These are phyloP conservation scores for Xylaria scruposa DNA, from an alignment of 495 filamentous ascomycete species.

Conservation along the genomic window DNA sequence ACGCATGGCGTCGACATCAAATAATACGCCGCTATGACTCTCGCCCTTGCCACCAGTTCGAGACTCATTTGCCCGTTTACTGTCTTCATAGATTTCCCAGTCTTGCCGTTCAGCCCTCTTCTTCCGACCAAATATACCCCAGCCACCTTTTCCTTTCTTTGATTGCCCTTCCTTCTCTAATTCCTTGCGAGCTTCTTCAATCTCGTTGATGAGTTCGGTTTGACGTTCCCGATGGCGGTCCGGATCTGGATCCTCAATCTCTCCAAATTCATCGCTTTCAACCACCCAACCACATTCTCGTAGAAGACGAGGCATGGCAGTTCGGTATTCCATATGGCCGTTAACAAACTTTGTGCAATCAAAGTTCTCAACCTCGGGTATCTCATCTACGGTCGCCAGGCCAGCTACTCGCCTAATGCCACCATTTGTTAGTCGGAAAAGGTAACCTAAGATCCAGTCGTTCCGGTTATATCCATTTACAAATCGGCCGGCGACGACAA, in stretches of 20 bases:
- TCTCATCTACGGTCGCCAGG: conserved; percentile 77
- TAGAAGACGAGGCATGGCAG: conserved; percentile 86
- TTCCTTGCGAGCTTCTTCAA: conserved; percentile 90
- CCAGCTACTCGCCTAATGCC: conserved; percentile 92
- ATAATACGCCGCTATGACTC: conserved; percentile 71
- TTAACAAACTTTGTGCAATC: conserved; percentile 86
- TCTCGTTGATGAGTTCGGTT: conserved; percentile 91
- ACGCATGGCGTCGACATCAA: conserved; percentile 94
- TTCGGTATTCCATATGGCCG: conserved; percentile 96
- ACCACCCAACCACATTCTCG: conserved; percentile 85
- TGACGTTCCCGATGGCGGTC: conserved; percentile 90
- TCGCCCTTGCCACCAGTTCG: conserved; percentile 51
- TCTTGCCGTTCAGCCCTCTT: conserved; percentile 82
- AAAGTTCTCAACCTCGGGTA: conserved; percentile 86
- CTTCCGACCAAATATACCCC: conserved; percentile 79
- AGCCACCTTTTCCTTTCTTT: conserved; percentile 51
- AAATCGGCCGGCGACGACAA: conserved; percentile 86
- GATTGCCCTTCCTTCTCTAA: conserved; percentile 67
- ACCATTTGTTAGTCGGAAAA: conserved; percentile 93
- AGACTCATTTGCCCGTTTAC: conserved; percentile 40
- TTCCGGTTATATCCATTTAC: conserved; percentile 94
- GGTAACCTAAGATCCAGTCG: conserved; percentile 97
- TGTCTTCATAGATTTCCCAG: conserved; percentile 92
- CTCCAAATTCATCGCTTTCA: conserved; percentile 89
- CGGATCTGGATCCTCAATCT: conserved; percentile 97